A percentile compares a stretch with the other conserved stretches of the same genome.
Evolutionary conservation across 495 filamentous ascomycete genomes (phyloP).

Genomic region (Xylaria venustula): DNA sequence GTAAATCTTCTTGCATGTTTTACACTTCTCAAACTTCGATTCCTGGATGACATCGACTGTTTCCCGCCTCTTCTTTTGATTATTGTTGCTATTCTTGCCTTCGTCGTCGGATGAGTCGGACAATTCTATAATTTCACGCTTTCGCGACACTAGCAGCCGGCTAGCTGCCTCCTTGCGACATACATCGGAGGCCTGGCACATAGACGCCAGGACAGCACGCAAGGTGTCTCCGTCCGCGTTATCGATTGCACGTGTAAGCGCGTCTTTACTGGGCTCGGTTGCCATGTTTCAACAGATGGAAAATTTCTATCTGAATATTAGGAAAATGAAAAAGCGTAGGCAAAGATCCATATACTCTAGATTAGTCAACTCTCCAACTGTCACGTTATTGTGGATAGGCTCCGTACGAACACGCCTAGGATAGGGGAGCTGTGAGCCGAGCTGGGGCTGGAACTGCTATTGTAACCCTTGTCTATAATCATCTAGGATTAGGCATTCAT

Average conservation of each 20-base stretch:
- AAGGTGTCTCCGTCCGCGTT: slow-evolving; percentile 1
- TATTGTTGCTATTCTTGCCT: neutral
- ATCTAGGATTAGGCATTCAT: too few relatives aligned
- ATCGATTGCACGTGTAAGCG: neutral
- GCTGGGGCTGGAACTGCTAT: too few relatives aligned
- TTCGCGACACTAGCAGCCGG: neutral
- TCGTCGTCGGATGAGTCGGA: slow-evolving; percentile 1
- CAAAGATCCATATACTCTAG: too few relatives aligned
- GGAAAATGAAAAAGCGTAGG: neutral
- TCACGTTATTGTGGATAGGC: too few relatives aligned
- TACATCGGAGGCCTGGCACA: slow-evolving; percentile 8
- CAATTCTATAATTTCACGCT: slow-evolving; percentile 3
- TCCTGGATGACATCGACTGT: neutral
- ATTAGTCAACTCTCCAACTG: too few relatives aligned
- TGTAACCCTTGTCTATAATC: too few relatives aligned
- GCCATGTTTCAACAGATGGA: neutral
- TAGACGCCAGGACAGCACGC: neutral
- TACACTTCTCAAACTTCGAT: neutral
- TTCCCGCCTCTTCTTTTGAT: slow-evolving; percentile 1
- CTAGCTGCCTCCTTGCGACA: slow-evolving; percentile 3
- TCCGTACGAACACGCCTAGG: too few relatives aligned
- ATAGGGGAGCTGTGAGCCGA: too few relatives aligned
- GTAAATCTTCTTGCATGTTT: slow-evolving; percentile 1
- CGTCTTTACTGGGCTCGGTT: neutral
- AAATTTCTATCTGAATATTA: neutral